A percentile compares a stretch with the other conserved stretches of the same genome.
phyloP scores from a whole-genome alignment of 2,329 filamentous ascomycete species.

The Colletotrichum gigasporum region DNA sequence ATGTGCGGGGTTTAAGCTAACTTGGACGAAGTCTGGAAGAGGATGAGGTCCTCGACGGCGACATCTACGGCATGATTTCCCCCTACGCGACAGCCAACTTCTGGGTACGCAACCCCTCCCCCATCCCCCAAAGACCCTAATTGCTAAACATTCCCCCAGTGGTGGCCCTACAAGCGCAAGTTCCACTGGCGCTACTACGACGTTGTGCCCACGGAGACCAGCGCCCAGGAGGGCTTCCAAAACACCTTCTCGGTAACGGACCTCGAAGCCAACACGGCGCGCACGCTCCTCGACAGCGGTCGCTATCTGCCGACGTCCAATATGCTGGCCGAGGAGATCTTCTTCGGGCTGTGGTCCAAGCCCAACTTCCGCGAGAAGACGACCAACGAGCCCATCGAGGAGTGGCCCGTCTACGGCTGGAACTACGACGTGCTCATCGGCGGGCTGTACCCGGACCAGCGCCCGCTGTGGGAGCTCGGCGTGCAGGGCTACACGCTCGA shows the following conservation, averaged over 20 bases:
- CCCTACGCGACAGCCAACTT: conserved; percentile 62
- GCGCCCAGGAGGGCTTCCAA: conserved; percentile 58
- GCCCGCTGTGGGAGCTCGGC: conserved; percentile 59
- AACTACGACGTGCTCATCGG: conserved; percentile 64
- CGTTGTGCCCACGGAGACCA: conserved; percentile 48
- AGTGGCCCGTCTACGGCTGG: conserved; percentile 62
- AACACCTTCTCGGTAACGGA: conserved; percentile 60
- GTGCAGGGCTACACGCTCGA: conserved; percentile 59
- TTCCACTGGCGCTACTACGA: conserved; percentile 65
- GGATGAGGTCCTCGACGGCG: conserved; percentile 57
- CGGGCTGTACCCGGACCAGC: conserved; percentile 57
- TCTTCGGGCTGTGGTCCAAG: conserved; percentile 57
- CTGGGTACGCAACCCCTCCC: conserved; percentile 47
- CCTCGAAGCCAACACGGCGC: conserved; percentile 51
- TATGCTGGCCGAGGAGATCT: conserved; percentile 58
- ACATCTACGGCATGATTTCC: conserved; percentile 59
- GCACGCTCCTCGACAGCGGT: conserved; percentile 54
- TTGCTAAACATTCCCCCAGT: too few relatives aligned
- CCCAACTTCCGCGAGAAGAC: conserved; percentile 63
- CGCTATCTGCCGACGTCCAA: conserved; percentile 58
- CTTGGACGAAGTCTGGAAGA: conserved; percentile 48
- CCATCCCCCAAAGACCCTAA: background rate
- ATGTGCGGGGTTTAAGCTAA: conserved; percentile 7
- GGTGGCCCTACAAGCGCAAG: conserved; percentile 61
- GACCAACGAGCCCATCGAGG: conserved; percentile 50